Percentiles rank a stretch among this genome's conserved stretches.
phyloP scores from a whole-genome alignment of 257 asterid genomes.

The Primulina eburnea region DNA sequence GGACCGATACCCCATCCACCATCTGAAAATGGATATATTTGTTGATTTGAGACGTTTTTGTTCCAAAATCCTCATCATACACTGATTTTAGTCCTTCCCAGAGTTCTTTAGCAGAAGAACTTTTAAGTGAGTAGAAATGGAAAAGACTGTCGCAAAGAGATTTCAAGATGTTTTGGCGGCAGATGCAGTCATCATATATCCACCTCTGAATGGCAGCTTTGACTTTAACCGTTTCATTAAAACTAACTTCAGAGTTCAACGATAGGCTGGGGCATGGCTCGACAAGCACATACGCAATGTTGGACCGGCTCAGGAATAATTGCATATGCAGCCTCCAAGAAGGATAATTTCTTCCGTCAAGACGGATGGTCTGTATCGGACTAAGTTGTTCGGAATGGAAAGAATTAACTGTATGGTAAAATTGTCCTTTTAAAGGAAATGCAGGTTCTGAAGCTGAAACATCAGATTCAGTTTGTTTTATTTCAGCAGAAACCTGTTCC shows the following conservation, averaged over 20 bases:
- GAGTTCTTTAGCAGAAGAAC: conserved; percentile 52
- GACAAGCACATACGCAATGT: conserved; percentile 52
- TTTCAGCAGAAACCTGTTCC: conserved; percentile 23
- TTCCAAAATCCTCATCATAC: conserved; percentile 61
- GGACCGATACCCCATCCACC: conserved; percentile 53
- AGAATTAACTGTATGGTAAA: conserved; percentile 16
- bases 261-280: conserved; percentile 45
- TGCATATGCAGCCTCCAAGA: conserved; percentile 68
- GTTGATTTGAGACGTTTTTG: conserved; percentile 53
- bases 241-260: conserved; percentile 26
- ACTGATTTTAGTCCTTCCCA: conserved; percentile 62
- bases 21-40: conserved; percentile 62
- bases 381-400: conserved; percentile 25
- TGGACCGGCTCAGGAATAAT: conserved; percentile 47
- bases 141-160: conserved; percentile 60
- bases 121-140: conserved; percentile 44
- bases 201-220: conserved; percentile 41
- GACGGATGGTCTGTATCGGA: conserved; percentile 57
- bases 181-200: conserved; percentile 53
- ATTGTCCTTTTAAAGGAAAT: conserved; percentile 28
- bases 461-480: conserved; percentile 22
- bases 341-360: conserved; percentile 58
- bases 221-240: conserved; percentile 35
- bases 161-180: conserved; percentile 56
- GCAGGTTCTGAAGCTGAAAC: conserved; percentile 24